Conservation (phyloP, 2,329 filamentous ascomycete genomes). For the Arthrobotrys conoides region DNA sequence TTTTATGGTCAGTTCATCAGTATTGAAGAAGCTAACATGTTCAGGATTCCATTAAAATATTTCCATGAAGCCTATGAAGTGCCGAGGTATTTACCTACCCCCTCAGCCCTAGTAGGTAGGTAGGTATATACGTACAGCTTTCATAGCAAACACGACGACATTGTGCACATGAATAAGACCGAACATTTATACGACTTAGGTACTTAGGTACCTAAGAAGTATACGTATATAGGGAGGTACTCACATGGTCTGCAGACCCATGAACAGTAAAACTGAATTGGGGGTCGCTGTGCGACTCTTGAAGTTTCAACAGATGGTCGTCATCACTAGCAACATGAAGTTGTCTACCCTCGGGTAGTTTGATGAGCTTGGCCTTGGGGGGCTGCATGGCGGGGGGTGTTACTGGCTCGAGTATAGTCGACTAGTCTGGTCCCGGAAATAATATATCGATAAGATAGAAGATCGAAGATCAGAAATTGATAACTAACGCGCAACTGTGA, state of each 20-base stretch:
- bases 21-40: too few species aligned
- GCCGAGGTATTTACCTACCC: too few species aligned
- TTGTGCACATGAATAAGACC: too few species aligned
- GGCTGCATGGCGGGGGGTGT: constrained; percentile 15
- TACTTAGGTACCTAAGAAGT: too few species aligned
- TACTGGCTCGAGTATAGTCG: not conserved
- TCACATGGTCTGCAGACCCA: constrained; percentile 67
- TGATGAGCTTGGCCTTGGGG: constrained; percentile 24
- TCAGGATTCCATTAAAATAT: not conserved
- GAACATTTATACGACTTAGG: too few species aligned
- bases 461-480: not conserved
- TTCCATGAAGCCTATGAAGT: too few species aligned
- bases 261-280: constrained; percentile 57
- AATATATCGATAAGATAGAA: too few species aligned
- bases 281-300: constrained; percentile 34
- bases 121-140: too few species aligned
- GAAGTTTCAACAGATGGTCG: constrained; percentile 39
- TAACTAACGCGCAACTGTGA: constrained; percentile 7
- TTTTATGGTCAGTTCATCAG: not conserved
- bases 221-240: too few species aligned
- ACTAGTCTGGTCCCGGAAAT: not conserved
- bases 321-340: constrained; percentile 51
- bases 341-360: constrained; percentile 34
- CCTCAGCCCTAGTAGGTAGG: too few species aligned
- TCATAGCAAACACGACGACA: too few species aligned